Conservation (phyloP, 805 yeast genomes). For the Millerago galiae region DNA sequence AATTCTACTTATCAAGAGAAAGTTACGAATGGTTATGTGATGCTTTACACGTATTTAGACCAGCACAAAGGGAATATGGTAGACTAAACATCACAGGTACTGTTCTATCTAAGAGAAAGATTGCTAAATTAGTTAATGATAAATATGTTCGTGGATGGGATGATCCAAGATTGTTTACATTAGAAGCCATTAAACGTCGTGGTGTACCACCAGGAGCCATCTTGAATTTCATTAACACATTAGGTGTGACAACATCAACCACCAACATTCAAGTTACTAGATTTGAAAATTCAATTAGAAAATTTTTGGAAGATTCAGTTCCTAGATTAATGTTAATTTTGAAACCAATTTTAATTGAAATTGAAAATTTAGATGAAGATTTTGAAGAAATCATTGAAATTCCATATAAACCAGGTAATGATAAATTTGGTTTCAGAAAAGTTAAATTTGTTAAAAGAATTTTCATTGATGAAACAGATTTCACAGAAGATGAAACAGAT, state of each 20-base stretch:
- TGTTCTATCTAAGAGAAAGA: constrained; percentile 89
- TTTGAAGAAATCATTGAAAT: constrained; percentile 63
- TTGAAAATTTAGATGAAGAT: constrained; percentile 77
- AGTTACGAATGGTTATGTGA: constrained; percentile 99
- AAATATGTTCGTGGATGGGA: constrained; percentile 92
- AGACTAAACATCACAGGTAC: constrained; percentile 93
- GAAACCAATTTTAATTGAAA: constrained; percentile 76
- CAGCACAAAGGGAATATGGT: constrained; percentile 98
- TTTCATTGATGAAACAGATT: constrained; percentile 86
- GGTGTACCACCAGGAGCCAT: constrained; percentile 99
- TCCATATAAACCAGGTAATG: constrained; percentile 86
- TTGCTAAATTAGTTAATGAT: constrained; percentile 84
- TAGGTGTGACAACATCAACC: constrained; percentile 93
- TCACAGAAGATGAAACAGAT: constrained; percentile 51
- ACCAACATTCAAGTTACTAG: constrained; percentile 86
- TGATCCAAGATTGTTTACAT: constrained; percentile 92
- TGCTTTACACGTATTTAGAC: constrained; percentile 88
- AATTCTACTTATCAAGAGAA: constrained; percentile 86
- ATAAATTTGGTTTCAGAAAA: constrained; percentile 66
- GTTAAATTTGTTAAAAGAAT: constrained; percentile 72
- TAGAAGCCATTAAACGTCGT: constrained; percentile 91
- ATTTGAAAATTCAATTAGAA: constrained; percentile 85
- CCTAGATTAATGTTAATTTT: constrained; percentile 93
- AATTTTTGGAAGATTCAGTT: constrained; percentile 80
- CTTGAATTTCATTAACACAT: constrained; percentile 82